Conservation (phyloP, 306 rosid genomes). For the Ormosia semicastrata region DNA sequence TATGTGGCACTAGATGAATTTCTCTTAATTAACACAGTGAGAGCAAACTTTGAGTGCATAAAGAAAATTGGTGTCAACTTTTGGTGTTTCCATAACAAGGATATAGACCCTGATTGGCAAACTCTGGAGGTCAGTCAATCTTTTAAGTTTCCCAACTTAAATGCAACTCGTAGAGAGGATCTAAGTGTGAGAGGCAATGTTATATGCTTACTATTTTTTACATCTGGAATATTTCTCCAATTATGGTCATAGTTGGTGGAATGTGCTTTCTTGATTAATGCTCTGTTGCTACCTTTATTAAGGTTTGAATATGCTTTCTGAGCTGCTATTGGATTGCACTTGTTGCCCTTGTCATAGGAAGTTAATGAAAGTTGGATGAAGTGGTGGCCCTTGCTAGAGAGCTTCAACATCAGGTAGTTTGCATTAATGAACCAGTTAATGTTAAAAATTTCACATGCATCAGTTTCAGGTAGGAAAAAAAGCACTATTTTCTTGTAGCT, state of each 20-base stretch:
- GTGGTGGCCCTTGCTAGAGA: slow-evolving; percentile 86
- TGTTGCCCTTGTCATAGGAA: slow-evolving; percentile 51
- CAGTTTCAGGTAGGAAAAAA: neutral
- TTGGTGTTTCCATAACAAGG: slow-evolving; percentile 98
- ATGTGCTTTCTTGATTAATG: neutral
- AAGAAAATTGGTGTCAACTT: slow-evolving; percentile 80
- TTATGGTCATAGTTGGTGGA: neutral
- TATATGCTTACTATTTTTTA: slow-evolving; percentile 9
- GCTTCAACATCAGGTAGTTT: slow-evolving; percentile 81
- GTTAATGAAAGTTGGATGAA: slow-evolving; percentile 87
- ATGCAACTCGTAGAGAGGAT: neutral
- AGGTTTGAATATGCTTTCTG: neutral
- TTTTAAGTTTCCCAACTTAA: neutral
- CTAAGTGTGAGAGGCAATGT: neutral
- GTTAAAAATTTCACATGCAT: neutral
- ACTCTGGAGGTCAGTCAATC: slow-evolving; percentile 61
- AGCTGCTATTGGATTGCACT: slow-evolving; percentile 20
- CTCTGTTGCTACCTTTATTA: neutral
- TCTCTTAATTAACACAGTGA: slow-evolving; percentile 54
- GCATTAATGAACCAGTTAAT: neutral
- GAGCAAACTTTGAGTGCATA: slow-evolving; percentile 90
- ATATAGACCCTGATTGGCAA: slow-evolving; percentile 82
- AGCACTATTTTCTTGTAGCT: neutral
- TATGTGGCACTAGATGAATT: neutral
- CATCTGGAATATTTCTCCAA: neutral